Percentiles rank a stretch among this genome's conserved stretches.
Evolutionary conservation across 2,329 filamentous ascomycete genomes (phyloP).

Genomic region (Cryphonectria naterciae): DNA sequence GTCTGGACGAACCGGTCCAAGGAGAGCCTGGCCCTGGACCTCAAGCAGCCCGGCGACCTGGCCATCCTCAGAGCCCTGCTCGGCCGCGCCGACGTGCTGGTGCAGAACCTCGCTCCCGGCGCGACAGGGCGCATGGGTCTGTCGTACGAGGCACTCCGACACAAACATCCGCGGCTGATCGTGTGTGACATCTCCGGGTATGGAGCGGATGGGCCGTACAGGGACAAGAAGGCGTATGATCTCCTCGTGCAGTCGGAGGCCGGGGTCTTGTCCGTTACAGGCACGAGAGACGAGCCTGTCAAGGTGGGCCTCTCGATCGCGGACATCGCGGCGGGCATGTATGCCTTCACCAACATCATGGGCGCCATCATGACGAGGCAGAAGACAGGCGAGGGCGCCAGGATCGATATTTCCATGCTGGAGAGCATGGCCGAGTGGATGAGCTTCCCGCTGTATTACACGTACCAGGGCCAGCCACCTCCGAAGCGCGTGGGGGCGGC

Average conservation of each 20-base stretch:
- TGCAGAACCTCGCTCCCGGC: slow-evolving; percentile 58
- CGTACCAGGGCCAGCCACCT: slow-evolving; percentile 48
- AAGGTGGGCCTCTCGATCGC: slow-evolving; percentile 60
- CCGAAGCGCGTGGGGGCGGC: slow-evolving; percentile 53
- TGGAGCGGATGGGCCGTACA: slow-evolving; percentile 54
- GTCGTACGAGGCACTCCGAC: slow-evolving; percentile 48
- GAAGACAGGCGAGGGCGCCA: slow-evolving; percentile 52
- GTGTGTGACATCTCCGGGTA: slow-evolving; percentile 60
- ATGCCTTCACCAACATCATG: slow-evolving; percentile 56
- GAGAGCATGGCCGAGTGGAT: slow-evolving; percentile 65
- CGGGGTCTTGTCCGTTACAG: slow-evolving; percentile 55
- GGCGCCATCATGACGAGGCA: slow-evolving; percentile 53
- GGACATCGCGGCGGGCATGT: slow-evolving; percentile 57
- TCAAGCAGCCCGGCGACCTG: slow-evolving; percentile 50
- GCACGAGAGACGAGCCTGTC: slow-evolving; percentile 46
- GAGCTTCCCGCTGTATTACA: slow-evolving; percentile 59
- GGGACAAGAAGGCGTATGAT: slow-evolving; percentile 60
- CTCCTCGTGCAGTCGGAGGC: slow-evolving; percentile 59
- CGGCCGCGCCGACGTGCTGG: slow-evolving; percentile 52
- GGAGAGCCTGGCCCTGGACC: slow-evolving; percentile 54
- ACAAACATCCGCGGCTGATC: slow-evolving; percentile 49
- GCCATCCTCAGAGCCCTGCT: slow-evolving; percentile 48
- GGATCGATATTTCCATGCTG: slow-evolving; percentile 61
- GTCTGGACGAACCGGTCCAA: slow-evolving; percentile 61
- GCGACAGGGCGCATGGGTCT: slow-evolving; percentile 52